phyloP scores from a whole-genome alignment of 176 grass and related monocot species.

The Alloteropsis semialata region DNA sequence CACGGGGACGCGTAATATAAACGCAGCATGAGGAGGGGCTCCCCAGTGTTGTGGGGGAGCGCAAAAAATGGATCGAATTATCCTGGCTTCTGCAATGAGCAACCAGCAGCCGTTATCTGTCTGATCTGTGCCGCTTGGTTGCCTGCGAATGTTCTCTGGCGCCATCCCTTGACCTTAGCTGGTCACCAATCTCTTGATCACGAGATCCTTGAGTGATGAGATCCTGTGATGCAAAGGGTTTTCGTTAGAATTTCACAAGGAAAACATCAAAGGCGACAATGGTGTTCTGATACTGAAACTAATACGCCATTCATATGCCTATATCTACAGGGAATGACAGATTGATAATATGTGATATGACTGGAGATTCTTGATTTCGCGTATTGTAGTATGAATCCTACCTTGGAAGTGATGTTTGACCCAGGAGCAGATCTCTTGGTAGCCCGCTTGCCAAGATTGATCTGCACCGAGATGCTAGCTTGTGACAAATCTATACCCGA shows the following conservation, averaged over 20 bases:
- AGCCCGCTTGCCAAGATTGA: slow-evolving; percentile 75
- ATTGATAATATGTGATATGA: background rate
- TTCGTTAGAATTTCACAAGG: background rate
- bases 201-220: background rate
- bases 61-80: slow-evolving; percentile 37
- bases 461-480: slow-evolving; percentile 86
- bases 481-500: slow-evolving; percentile 85
- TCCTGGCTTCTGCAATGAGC: background rate
- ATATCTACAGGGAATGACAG: background rate
- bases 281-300: background rate
- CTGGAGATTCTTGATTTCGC: background rate
- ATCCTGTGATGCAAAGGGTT: slow-evolving; percentile 32
- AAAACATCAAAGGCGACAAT: background rate
- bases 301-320: background rate
- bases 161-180: slow-evolving; percentile 6
- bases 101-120: slow-evolving; percentile 32
- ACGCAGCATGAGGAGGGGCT: slow-evolving; percentile 27
- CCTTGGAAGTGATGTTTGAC: slow-evolving; percentile 42
- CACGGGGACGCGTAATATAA: slow-evolving; percentile 41
- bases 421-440: slow-evolving; percentile 43
- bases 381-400: slow-evolving; percentile 21
- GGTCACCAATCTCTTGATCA: slow-evolving; percentile 25
- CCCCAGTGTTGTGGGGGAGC: background rate
- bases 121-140: slow-evolving; percentile 54
- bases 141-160: slow-evolving; percentile 38